phyloP scores from a whole-genome alignment of 2,329 filamentous ascomycete species.

The Xenoacremonium recifei region DNA sequence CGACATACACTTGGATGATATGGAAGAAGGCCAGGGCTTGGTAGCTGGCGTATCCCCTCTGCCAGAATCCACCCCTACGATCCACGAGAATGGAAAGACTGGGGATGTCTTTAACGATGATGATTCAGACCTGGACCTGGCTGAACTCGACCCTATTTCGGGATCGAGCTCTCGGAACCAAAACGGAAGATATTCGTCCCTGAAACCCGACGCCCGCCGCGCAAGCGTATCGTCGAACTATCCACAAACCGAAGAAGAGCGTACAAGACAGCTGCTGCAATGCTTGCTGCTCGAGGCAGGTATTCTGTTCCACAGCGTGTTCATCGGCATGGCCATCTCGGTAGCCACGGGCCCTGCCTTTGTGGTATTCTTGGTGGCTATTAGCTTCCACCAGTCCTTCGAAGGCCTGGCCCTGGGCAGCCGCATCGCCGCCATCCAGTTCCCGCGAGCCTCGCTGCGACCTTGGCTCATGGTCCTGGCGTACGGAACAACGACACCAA shows the following conservation, averaged over 20 bases:
- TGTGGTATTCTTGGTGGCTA: conserved; percentile 75
- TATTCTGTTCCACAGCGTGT: conserved; percentile 81
- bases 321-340: conserved; percentile 84
- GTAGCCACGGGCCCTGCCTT: conserved; percentile 79
- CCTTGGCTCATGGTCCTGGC: conserved; percentile 83
- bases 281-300: conserved; percentile 79
- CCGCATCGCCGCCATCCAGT: conserved; percentile 80
- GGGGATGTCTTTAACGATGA: conserved; percentile 38
- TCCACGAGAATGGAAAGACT: conserved; percentile 23
- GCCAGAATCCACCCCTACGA: conserved; percentile 50
- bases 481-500: conserved; percentile 74
- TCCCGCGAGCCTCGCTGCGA: conserved; percentile 68
- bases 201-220: conserved; percentile 24
- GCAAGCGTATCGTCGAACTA: not conserved
- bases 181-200: conserved; percentile 30
- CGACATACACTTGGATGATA: conserved; percentile 50
- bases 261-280: conserved; percentile 68
- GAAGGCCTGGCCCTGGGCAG: conserved; percentile 84
- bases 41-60: conserved; percentile 59
- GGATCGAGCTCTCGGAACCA: conserved; percentile 20
- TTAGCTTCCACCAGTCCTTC: conserved; percentile 84
- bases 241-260: conserved; percentile 50
- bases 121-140: conserved; percentile 58
- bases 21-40: conserved; percentile 52
- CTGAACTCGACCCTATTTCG: conserved; percentile 54